Evolutionary conservation across 257 asterid species (phyloP).

Genomic region (Mentha longifolia): DNA sequence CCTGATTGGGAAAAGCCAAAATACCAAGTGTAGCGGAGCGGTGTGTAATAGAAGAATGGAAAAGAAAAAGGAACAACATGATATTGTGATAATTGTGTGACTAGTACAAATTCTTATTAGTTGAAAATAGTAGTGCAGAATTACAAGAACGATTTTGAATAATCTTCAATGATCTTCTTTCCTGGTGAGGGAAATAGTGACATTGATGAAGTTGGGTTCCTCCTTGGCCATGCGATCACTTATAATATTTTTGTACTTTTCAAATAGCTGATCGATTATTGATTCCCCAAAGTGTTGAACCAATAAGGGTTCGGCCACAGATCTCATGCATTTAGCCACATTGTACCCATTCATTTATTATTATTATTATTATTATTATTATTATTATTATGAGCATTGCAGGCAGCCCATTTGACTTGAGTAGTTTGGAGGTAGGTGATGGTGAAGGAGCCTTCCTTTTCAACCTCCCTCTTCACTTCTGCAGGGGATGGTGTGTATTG

Average conservation of each 20-base stretch:
- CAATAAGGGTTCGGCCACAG: conserved; percentile 63
- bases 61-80: too few relatives aligned
- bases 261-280: conserved; percentile 48
- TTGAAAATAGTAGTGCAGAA: too few relatives aligned
- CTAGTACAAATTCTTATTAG: too few relatives aligned
- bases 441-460: conserved; percentile 52
- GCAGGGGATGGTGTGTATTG: conserved; percentile 29
- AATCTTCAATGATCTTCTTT: neutral
- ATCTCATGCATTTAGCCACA: conserved; percentile 54
- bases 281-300: conserved; percentile 51
- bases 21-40: too few relatives aligned
- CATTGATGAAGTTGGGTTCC: conserved; percentile 41
- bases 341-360: too few relatives aligned
- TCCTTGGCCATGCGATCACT: conserved; percentile 39
- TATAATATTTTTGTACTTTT: conserved; percentile 37
- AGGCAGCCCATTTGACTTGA: too few relatives aligned
- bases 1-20: neutral
- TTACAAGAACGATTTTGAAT: too few relatives aligned
- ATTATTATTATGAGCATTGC: too few relatives aligned
- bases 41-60: too few relatives aligned
- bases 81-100: too few relatives aligned
- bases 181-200: conserved; percentile 46
- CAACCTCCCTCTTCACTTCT: conserved; percentile 48
- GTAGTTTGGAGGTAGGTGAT: conserved; percentile 37
- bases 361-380: too few relatives aligned